Conservation (phyloP, 2,329 filamentous ascomycete species). For the Byssoonygena ceratinophila region DNA sequence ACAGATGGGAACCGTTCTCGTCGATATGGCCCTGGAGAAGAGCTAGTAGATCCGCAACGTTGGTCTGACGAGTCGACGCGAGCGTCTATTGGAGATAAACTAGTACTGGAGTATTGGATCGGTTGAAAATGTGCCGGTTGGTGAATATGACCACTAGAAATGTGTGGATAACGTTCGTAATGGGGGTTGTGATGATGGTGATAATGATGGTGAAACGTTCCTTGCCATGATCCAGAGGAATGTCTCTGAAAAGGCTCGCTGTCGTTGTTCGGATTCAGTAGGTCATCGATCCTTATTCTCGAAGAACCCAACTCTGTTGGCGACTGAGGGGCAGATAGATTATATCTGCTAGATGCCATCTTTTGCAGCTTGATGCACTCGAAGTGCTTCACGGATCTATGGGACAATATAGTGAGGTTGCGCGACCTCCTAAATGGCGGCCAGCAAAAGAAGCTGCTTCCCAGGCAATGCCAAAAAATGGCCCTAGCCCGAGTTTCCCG, state of each 20-base stretch:
- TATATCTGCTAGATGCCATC: conserved; percentile 1
- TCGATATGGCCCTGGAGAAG: conserved; percentile 29
- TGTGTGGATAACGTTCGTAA: neutral
- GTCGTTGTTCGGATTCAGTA: conserved; percentile 12
- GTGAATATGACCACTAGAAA: neutral
- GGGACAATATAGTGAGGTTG: too few species aligned
- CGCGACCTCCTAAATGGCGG: too few species aligned
- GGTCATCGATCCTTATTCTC: conserved; percentile 11
- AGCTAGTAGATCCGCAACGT: conserved; percentile 22
- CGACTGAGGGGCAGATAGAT: conserved; percentile 4
- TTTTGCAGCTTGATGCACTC: neutral
- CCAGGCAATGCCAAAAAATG: neutral
- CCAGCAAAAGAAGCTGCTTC: neutral
- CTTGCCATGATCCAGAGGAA: conserved; percentile 2
- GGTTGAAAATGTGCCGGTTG: conserved; percentile 6
- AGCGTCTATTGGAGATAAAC: conserved; percentile 6
- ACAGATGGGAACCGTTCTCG: conserved; percentile 35
- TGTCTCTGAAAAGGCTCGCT: neutral
- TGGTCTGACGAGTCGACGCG: conserved; percentile 6
- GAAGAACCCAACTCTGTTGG: conserved; percentile 9
- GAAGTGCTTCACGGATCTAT: neutral
- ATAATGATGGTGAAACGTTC: conserved; percentile 8
- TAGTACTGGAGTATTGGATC: conserved; percentile 7
- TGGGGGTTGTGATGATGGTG: conserved; percentile 7
- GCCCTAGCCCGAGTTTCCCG: neutral